phyloP scores from a whole-genome alignment of 257 asterid genomes.

The Leptodermis oblonga region DNA sequence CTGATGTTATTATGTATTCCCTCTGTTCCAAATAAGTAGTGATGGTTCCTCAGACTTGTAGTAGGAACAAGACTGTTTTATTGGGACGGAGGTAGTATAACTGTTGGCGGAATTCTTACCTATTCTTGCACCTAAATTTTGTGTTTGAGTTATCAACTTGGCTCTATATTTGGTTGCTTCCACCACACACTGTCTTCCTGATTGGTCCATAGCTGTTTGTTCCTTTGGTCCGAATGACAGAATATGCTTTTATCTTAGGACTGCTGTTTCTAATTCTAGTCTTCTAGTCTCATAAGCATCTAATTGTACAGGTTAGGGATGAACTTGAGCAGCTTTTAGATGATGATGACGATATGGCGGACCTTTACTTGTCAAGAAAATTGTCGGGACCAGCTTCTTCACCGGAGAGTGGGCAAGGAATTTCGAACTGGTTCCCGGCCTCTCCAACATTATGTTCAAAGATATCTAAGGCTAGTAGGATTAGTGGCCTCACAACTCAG shows the following conservation, averaged over 20 bases:
- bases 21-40: too few species aligned
- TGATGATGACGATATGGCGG: slow-evolving; percentile 87
- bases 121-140: too few species aligned
- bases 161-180: too few species aligned
- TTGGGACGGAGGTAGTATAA: too few species aligned
- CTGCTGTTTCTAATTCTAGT: background rate
- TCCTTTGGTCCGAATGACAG: too few species aligned
- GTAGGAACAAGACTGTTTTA: too few species aligned
- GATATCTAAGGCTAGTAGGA: slow-evolving; percentile 51
- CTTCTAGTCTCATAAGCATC: background rate
- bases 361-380: slow-evolving; percentile 77
- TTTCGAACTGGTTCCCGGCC: slow-evolving; percentile 45
- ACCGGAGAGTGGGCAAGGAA: slow-evolving; percentile 29
- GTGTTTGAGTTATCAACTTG: too few species aligned
- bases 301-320: slow-evolving; percentile 62
- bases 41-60: too few species aligned
- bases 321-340: slow-evolving; percentile 86
- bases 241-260: background rate
- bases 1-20: too few species aligned
- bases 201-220: background rate
- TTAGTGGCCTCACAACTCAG: slow-evolving; percentile 39
- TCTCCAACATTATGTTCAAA: slow-evolving; percentile 45
- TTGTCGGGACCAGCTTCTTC: slow-evolving; percentile 40
- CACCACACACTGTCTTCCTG: too few species aligned
- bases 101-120: too few species aligned